Evolutionary conservation across 1,284 basidiomycete species (phyloP).

Genomic region (Bondarzewia mesenterica): DNA sequence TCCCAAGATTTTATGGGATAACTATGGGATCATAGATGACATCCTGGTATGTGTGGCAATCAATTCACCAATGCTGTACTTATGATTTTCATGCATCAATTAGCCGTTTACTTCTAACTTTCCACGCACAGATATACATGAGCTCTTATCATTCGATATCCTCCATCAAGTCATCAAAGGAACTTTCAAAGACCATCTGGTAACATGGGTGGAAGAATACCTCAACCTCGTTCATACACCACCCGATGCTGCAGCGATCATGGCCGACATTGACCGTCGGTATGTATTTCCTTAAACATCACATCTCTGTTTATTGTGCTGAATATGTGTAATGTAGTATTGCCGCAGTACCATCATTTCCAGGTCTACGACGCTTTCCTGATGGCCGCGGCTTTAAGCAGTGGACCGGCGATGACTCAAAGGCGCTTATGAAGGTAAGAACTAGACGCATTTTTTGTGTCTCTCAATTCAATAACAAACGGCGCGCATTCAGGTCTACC

Average conservation of each 20-base stretch:
- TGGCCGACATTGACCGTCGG: slow-evolving; percentile 20
- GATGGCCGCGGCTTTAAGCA: slow-evolving; percentile 15
- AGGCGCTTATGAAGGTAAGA: slow-evolving; percentile 14
- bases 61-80: neutral
- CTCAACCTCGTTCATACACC: slow-evolving; percentile 12
- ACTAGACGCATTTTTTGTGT: too few relatives aligned
- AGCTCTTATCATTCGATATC: slow-evolving; percentile 26
- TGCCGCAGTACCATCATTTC: slow-evolving; percentile 7
- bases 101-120: slow-evolving; percentile 29
- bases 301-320: neutral
- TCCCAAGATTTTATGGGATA: slow-evolving; percentile 1
- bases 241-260: slow-evolving; percentile 13
- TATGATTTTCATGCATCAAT: neutral
- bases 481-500: slow-evolving; percentile 9
- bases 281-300: too few relatives aligned
- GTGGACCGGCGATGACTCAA: slow-evolving; percentile 17
- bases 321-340: slow-evolving; percentile 1
- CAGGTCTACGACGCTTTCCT: slow-evolving; percentile 7
- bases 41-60: neutral
- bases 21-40: slow-evolving; percentile 1
- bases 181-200: slow-evolving; percentile 30
- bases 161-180: slow-evolving; percentile 34
- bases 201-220: slow-evolving; percentile 27
- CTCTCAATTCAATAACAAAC: neutral
- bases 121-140: slow-evolving; percentile 27